Evolutionary conservation across 2,329 filamentous ascomycete genomes (phyloP), one percentile per base, ranked within the genome.

Genomic region (Diaporthe destruens): DNA sequence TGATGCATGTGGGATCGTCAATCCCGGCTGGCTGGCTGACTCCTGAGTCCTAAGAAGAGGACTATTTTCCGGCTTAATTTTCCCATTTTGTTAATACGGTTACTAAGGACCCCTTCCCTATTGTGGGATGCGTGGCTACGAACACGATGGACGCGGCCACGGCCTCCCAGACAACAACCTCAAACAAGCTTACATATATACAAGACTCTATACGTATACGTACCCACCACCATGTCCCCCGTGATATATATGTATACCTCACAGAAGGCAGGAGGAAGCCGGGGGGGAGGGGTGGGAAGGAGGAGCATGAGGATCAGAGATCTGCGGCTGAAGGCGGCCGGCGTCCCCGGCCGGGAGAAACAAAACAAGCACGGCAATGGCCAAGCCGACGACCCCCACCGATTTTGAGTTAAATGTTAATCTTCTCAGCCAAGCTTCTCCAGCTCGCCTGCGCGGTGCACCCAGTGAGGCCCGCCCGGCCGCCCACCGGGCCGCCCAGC

Each of bases 121-220:
- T 42, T 18, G 29, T 34, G 29, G 29, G 32, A 14, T 34, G 42
- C 29, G 20, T 20, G 54, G 16, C 7, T 49, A n/a, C 20, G 20
- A 32, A 36, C 29, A 32, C 32, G 12, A 36, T 29, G n/a, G 56
- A 57, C 11, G 20, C 7, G 61, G 47, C 11, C 61, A 29, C 61
- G 61, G 32, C 61, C 44, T 12, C 34, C 47, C 39, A 66, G 53
- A 66, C 61, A 66, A 25, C 47, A 66, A 51, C 32, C 47, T 23
- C 47, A 61, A 16, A 61, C 56, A 61, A 32, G 57, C 57, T 61
- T 61, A 47, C 57, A 16, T 25, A 29, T 11, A 59, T 42, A 39
- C 55, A 18, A 61, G 56, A 29, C 39, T 5, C 29, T 29, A 29
- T 29, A n/a, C n/a, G n/a, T 20, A 8, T 25, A 42, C 57, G 25